Evolutionary conservation across 192 early-diverging fungal species (phyloP).

Genomic region (Coemansia reversa): DNA sequence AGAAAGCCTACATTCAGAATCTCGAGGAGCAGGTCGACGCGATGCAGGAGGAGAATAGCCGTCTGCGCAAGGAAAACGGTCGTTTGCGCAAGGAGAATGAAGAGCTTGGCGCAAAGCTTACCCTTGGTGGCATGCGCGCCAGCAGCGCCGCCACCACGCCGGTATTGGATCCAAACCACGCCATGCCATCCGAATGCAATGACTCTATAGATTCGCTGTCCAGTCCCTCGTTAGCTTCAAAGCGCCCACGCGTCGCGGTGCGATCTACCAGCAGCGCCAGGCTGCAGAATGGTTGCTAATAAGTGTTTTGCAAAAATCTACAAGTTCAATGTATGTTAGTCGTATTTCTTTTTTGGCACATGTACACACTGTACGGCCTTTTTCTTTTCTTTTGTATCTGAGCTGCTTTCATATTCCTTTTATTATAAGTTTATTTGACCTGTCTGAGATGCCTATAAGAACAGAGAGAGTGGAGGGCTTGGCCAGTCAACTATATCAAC

Average conservation of each 20-base stretch:
- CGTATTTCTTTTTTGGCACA: neutral
- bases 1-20: conserved; percentile 74
- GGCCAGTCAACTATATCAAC: too few relatives aligned
- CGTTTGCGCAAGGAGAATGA: conserved; percentile 64
- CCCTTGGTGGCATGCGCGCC: conserved; percentile 58
- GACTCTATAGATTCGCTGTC: conserved; percentile 18
- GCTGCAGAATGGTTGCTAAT: conserved; percentile 12
- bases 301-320: neutral
- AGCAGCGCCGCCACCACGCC: conserved; percentile 37
- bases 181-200: neutral
- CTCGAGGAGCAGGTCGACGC: conserved; percentile 64
- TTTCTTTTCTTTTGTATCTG: neutral
- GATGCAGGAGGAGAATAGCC: conserved; percentile 64
- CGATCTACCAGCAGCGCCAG: conserved; percentile 20
- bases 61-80: conserved; percentile 64
- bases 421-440: neutral
- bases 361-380: too few relatives aligned
- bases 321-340: neutral
- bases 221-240: conserved; percentile 26
- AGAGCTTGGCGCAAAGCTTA: conserved; percentile 66
- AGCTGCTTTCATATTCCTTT: neutral
- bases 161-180: conserved; percentile 15
- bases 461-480: neutral
- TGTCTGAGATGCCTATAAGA: neutral
- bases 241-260: conserved; percentile 32